Percentiles rank a stretch among this genome's conserved stretches.
These are phyloP conservation scores for Acorus calamus DNA, from an alignment of 106 monocot species.

Conservation along the genomic window DNA sequence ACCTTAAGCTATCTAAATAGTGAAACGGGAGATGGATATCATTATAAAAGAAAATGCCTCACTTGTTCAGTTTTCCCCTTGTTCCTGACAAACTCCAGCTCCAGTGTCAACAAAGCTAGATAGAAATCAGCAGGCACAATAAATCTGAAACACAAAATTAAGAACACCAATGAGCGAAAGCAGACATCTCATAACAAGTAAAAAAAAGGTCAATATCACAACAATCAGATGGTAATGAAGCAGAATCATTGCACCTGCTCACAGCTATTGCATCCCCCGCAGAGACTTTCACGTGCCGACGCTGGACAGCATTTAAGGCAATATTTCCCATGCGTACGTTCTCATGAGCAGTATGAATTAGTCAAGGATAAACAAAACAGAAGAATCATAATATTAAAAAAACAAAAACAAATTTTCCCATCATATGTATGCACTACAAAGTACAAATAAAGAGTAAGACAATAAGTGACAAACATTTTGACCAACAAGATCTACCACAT, in stretches of 20 bases:
- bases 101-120: constrained; percentile 77
- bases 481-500: too few species aligned
- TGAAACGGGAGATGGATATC: too few species aligned
- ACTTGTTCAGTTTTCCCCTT: constrained; percentile 74
- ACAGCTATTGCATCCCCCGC: constrained; percentile 59
- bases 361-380: constrained; percentile 33
- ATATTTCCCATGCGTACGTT: constrained; percentile 35
- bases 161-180: constrained; percentile 1
- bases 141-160: constrained; percentile 32
- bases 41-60: background rate
- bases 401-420: too few species aligned
- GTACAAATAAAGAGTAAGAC: too few species aligned
- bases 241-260: constrained; percentile 33
- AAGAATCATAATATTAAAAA: too few species aligned
- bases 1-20: too few species aligned
- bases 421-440: too few species aligned
- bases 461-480: too few species aligned
- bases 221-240: background rate
- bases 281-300: constrained; percentile 74
- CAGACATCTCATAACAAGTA: background rate
- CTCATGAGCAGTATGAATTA: constrained; percentile 42
- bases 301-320: constrained; percentile 78
- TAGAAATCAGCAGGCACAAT: constrained; percentile 52
- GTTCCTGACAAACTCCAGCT: constrained; percentile 71
- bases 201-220: background rate